Conservation (phyloP, 202 grass and related monocot genomes). For the Miscanthus sacchariflorus region DNA sequence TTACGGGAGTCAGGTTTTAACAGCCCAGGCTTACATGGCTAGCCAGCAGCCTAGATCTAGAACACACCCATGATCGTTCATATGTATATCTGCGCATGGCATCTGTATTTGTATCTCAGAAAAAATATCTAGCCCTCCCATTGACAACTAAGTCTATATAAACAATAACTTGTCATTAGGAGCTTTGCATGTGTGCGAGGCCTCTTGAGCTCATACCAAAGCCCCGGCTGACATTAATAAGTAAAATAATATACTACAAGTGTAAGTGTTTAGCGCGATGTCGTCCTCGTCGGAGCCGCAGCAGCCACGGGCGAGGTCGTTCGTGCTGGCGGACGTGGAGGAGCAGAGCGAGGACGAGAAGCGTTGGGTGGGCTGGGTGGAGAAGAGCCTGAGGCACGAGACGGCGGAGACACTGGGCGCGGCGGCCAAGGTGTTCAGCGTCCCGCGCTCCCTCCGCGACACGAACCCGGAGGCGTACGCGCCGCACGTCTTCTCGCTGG, state of each 20-base stretch:
- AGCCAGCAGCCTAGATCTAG: too few relatives aligned
- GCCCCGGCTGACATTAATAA: too few relatives aligned
- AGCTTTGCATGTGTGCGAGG: not conserved
- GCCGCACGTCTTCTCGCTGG: constrained; percentile 67
- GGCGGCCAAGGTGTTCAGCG: constrained; percentile 52
- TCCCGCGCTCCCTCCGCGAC: constrained; percentile 51
- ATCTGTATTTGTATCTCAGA: not conserved
- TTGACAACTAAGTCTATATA: not conserved
- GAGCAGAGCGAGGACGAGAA: constrained; percentile 38
- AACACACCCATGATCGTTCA: too few relatives aligned
- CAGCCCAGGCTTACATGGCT: too few relatives aligned
- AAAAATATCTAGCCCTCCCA: not conserved
- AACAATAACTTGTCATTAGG: not conserved
- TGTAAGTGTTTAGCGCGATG: not conserved
- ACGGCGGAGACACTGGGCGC: constrained; percentile 42
- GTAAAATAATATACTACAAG: not conserved
- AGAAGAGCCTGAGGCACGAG: constrained; percentile 25
- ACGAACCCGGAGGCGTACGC: constrained; percentile 63
- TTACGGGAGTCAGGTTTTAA: too few relatives aligned
- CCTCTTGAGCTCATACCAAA: not conserved
- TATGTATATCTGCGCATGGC: not conserved
- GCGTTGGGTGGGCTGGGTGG: constrained; percentile 43
- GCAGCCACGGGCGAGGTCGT: not conserved
- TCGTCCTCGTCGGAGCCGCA: not conserved
- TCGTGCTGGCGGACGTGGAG: not conserved